A percentile compares a stretch with the other conserved stretches of the same genome.
Evolutionary conservation across 2,329 filamentous ascomycete genomes (phyloP).

Genomic region (Fusarium sp.): DNA sequence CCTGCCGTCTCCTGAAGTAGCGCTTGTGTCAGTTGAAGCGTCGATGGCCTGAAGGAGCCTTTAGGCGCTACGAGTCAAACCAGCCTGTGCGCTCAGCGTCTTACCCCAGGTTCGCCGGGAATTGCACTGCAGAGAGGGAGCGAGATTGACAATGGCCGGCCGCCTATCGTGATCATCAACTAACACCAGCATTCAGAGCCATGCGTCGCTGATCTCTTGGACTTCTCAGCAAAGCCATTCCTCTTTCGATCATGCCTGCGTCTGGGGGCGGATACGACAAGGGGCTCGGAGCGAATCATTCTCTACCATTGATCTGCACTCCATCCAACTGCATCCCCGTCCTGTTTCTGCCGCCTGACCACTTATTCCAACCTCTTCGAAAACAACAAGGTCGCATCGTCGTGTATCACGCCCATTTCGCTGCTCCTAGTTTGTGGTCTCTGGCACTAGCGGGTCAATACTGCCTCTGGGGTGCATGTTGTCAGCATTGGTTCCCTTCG

Average conservation of each 20-base stretch:
- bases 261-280: constrained; percentile 26
- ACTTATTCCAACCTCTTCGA: constrained; percentile 37
- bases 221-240: constrained; percentile 28
- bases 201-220: constrained; percentile 31
- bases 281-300: constrained; percentile 36
- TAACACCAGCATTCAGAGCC: constrained; percentile 18
- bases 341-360: constrained; percentile 43
- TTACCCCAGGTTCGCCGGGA: constrained; percentile 25
- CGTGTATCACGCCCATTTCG: constrained; percentile 25
- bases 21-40: constrained; percentile 31
- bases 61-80: constrained; percentile 14
- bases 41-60: constrained; percentile 18
- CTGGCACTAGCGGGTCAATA: constrained; percentile 19
- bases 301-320: constrained; percentile 22
- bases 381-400: constrained; percentile 21
- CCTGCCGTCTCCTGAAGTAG: constrained; percentile 15
- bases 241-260: constrained; percentile 34
- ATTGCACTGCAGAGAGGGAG: constrained; percentile 7
- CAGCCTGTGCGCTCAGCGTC: constrained; percentile 28
- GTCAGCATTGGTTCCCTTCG: constrained; percentile 9
- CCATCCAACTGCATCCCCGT: constrained; percentile 33
- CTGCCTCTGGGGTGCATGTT: constrained; percentile 26
- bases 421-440: constrained; percentile 1
- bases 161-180: constrained; percentile 33
- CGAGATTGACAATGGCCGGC: constrained; percentile 19